Evolutionary conservation across 768 basidiomycete genomes (phyloP).

Genomic region (Mrakia blollopis): DNA sequence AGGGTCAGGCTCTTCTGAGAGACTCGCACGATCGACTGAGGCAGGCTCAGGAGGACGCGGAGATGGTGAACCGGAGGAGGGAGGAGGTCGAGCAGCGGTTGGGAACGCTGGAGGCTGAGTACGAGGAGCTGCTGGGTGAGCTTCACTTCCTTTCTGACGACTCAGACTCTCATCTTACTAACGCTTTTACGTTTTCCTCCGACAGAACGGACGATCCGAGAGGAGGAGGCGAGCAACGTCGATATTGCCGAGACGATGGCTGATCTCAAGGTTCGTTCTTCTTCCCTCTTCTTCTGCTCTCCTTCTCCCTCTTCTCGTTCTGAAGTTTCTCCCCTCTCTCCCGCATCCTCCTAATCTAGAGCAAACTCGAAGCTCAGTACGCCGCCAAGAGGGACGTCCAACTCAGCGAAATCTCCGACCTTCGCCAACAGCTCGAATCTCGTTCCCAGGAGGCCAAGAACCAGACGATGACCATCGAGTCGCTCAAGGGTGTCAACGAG

Average conservation of each 20-base stretch:
- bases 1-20: conserved; percentile 75
- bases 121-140: conserved; percentile 91
- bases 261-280: conserved; percentile 72
- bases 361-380: conserved; percentile 90
- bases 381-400: conserved; percentile 87
- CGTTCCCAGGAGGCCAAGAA: conserved; percentile 75
- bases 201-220: conserved; percentile 82
- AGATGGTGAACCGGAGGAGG: conserved; percentile 69
- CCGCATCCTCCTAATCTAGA: conserved; percentile 50
- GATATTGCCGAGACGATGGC: conserved; percentile 77
- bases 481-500: conserved; percentile 91
- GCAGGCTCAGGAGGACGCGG: conserved; percentile 87
- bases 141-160: conserved; percentile 24
- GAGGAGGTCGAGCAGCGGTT: conserved; percentile 85
- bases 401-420: conserved; percentile 71
- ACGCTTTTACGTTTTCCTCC: background rate
- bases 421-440: conserved; percentile 84
- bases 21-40: conserved; percentile 86
- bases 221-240: conserved; percentile 78
- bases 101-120: conserved; percentile 77
- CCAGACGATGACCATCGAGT: conserved; percentile 79
- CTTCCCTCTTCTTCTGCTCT: conserved; percentile 21
- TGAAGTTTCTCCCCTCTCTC: background rate
- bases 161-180: background rate
- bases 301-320: background rate